phyloP scores from a whole-genome alignment of 1,139 yeast species.

The Komagataea norvegica region DNA sequence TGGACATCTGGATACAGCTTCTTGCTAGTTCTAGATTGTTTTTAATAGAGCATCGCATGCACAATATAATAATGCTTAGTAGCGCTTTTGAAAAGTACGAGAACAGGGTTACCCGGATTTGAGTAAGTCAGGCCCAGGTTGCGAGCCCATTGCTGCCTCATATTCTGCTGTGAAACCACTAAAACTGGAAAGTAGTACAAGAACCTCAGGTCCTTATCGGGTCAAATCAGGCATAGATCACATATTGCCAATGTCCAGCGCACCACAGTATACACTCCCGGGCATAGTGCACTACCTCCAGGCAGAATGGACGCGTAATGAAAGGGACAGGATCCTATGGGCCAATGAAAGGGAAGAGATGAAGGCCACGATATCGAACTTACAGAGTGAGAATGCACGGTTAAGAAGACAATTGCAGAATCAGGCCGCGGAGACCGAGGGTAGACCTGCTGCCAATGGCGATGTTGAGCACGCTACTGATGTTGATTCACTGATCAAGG shows the following conservation, averaged over 20 bases:
- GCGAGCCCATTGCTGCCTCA: too few species aligned
- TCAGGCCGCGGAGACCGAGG: neutral
- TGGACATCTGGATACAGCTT: conserved; percentile 14
- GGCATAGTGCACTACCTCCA: conserved; percentile 12
- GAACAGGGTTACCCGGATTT: neutral
- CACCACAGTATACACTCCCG: conserved; percentile 7
- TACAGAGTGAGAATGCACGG: conserved; percentile 10
- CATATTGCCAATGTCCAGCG: conserved; percentile 3
- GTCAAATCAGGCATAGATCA: neutral
- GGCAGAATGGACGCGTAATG: conserved; percentile 11
- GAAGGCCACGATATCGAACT: conserved; percentile 8
- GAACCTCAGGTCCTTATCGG: too few species aligned
- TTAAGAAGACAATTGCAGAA: conserved; percentile 8
- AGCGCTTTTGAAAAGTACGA: too few species aligned
- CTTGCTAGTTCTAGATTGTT: neutral
- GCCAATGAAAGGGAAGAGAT: conserved; percentile 12
- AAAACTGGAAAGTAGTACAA: too few species aligned
- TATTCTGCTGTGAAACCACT: too few species aligned
- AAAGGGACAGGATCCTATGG: conserved; percentile 11
- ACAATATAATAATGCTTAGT: too few species aligned
- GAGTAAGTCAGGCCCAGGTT: neutral
- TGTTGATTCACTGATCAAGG: conserved; percentile 3
- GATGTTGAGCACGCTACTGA: neutral
- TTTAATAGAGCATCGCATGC: too few species aligned
- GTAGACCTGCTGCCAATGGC: neutral